Base-by-base conservation (phyloP, 1,284 basidiomycete genomes). In the Naganishia albida region DNA sequence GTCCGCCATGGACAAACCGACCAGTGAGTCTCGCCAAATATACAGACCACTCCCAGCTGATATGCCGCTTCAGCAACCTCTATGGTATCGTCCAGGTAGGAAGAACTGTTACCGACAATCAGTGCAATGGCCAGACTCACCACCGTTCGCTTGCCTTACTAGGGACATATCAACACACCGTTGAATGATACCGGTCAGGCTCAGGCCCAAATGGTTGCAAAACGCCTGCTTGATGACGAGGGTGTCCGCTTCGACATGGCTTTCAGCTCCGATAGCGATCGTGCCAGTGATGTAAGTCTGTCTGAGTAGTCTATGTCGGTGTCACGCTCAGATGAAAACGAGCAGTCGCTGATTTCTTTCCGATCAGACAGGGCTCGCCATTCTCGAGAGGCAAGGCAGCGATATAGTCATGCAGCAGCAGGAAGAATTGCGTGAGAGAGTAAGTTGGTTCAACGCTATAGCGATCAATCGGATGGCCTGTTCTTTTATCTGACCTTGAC, bases 81-180 rank as follows among this genome's bases (percentile, higher is more conserved):
- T 64, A 70, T 23, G 74, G 76, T 18, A 73, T 77, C 49, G 76
- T 79, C 16, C 78, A 80, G 50, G 67, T 65, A 52, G 3, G 67
- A 12, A 12, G 7, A 12, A 39, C n/a, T n/a, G 3, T 43, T 3
- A 2, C 28, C n/a, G 15, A 15, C 6, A n/a, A 18, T n/a, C 26
- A 7, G 3, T 26, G 4, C 16, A 16, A 10, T 26, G 20, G 13
- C 28, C 20, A 2, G 20, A 18, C 13, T 15, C 30, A 26, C 6
- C 30, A 48, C 20, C 20, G 46, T 6, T 20, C 7, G 23, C 15
- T 54, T 13, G 38, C 16, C 38, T 38, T 42, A 16, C 1, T 48
- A 66, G 68, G 78, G 78, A 26, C 74, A 77, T 10, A 62, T 74
- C 18, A 76, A 80, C 66, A 75, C 73, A 1, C 73, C 72, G 18